Conservation (phyloP, 768 basidiomycete species). For the Lyophyllum decastes region DNA sequence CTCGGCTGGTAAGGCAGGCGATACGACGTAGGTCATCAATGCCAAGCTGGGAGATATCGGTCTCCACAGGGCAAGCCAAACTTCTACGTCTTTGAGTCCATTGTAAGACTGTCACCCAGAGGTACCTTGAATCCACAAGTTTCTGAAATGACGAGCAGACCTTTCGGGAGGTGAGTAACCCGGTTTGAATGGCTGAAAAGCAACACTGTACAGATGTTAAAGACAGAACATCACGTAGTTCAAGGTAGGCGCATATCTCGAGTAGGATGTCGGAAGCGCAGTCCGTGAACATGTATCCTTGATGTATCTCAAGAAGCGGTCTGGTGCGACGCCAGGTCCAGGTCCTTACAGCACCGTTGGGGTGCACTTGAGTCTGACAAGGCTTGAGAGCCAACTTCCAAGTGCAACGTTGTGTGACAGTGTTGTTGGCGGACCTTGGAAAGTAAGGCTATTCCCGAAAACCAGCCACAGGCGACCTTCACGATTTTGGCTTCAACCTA, state of each 20-base stretch:
- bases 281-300: background rate
- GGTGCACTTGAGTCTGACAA: too few species aligned
- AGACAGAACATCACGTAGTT: conserved; percentile 7
- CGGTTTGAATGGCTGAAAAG: background rate
- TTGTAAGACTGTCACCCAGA: conserved; percentile 16
- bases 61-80: conserved; percentile 10
- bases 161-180: background rate
- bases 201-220: conserved; percentile 8
- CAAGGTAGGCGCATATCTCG: conserved; percentile 6
- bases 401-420: too few species aligned
- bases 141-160: conserved; percentile 13
- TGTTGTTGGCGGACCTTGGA: too few species aligned
- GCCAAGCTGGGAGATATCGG: conserved; percentile 9
- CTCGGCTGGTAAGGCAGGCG: conserved; percentile 6
- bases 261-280: background rate
- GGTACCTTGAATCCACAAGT: conserved; percentile 6
- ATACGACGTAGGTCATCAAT: conserved; percentile 8
- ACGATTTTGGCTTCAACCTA: too few species aligned
- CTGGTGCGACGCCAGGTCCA: too few species aligned
- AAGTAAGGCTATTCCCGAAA: too few species aligned
- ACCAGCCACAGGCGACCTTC: too few species aligned
- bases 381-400: too few species aligned
- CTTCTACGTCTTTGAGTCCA: background rate
- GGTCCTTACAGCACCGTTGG: too few species aligned
- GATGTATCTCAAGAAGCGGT: background rate